Percentiles rank a stretch among this genome's conserved stretches.
Conservation (phyloP, 1,284 basidiomycete genomes). For the Ganoderma resinaceum region DNA sequence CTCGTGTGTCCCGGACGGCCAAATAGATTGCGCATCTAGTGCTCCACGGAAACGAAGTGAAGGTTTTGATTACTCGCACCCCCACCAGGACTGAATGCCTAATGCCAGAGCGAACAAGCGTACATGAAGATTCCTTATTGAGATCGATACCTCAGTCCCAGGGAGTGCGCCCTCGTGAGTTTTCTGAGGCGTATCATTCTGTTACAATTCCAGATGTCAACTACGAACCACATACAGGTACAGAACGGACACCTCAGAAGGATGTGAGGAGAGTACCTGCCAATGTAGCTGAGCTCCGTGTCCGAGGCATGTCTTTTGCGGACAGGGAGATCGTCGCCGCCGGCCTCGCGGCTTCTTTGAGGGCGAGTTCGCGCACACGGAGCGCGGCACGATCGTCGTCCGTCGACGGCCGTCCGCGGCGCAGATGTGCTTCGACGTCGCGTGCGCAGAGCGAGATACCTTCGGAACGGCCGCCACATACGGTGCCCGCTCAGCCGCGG, state of each 20-base stretch:
- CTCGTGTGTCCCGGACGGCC: background rate
- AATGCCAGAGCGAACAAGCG: constrained; percentile 19
- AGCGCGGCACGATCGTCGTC: constrained; percentile 13
- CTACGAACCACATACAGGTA: background rate
- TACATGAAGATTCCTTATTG: constrained; percentile 16
- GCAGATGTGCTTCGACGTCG: constrained; percentile 17
- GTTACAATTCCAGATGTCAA: background rate
- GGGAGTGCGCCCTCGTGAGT: constrained; percentile 16
- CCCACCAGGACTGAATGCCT: background rate
- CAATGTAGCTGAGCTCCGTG: constrained; percentile 17
- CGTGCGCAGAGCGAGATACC: constrained; percentile 11
- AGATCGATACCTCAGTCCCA: constrained; percentile 8
- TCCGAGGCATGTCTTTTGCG: constrained; percentile 11
- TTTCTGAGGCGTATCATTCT: background rate
- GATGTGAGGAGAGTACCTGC: constrained; percentile 14
- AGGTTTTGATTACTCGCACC: background rate
- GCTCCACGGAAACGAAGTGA: constrained; percentile 28
- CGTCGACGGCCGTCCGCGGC: constrained; percentile 3
- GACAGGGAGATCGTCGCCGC: constrained; percentile 6
- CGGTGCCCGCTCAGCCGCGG: constrained; percentile 12
- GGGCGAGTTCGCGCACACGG: constrained; percentile 9
- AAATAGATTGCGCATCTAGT: constrained; percentile 21
- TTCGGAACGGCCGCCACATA: constrained; percentile 9
- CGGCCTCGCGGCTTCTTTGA: constrained; percentile 3
- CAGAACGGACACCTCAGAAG: background rate